Percentiles rank a stretch among this genome's conserved stretches.
Evolutionary conservation across 495 filamentous ascomycete species (phyloP).

Genomic region (Elaphomyces granulatus): DNA sequence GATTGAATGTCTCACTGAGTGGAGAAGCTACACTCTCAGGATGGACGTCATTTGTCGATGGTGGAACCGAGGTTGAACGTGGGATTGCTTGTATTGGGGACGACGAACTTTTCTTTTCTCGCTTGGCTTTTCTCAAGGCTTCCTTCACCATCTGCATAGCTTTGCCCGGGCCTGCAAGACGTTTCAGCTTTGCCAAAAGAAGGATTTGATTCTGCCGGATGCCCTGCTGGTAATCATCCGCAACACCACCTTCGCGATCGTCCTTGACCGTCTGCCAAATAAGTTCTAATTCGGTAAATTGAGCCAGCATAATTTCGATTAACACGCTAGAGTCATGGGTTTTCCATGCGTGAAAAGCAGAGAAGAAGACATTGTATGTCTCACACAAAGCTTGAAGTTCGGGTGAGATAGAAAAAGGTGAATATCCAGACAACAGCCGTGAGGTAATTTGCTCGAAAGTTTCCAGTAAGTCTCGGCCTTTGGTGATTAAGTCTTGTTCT

Average conservation of each 20-base stretch:
- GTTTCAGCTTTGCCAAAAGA: conserved; percentile 76
- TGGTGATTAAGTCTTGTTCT: conserved; percentile 80
- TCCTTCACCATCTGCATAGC: conserved; percentile 71
- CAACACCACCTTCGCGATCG: conserved; percentile 68
- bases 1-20: conserved; percentile 30
- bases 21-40: conserved; percentile 31
- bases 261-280: conserved; percentile 97
- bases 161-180: conserved; percentile 66
- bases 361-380: conserved; percentile 68
- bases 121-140: conserved; percentile 64
- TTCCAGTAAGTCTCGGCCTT: conserved; percentile 71
- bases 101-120: conserved; percentile 42
- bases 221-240: conserved; percentile 80
- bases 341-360: conserved; percentile 93
- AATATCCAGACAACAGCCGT: conserved; percentile 41
- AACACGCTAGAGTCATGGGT: conserved; percentile 76
- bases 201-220: conserved; percentile 89
- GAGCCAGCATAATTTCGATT: conserved; percentile 87
- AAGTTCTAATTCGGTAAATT: conserved; percentile 87
- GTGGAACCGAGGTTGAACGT: conserved; percentile 27
- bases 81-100: conserved; percentile 47
- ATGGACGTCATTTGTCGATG: conserved; percentile 21
- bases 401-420: conserved; percentile 23
- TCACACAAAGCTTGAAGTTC: conserved; percentile 36
- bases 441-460: conserved; percentile 66